A percentile compares a stretch with the other conserved stretches of the same genome.
These are phyloP conservation scores for Alternaria novae-zelandiae DNA, from an alignment of 2,329 filamentous ascomycete species.

Conservation along the genomic window DNA sequence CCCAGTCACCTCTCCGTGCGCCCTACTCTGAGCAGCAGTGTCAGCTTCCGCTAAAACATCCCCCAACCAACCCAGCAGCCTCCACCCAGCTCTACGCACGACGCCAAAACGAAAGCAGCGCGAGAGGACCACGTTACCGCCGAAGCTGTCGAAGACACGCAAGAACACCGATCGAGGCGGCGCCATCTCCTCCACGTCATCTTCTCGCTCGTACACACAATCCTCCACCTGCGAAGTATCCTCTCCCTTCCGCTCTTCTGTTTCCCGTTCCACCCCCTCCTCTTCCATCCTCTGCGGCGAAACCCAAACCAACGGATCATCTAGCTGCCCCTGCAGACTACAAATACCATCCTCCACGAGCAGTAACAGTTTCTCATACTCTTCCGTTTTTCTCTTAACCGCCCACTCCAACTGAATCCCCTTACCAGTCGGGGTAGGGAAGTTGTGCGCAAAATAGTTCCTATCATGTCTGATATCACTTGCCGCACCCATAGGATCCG, in stretches of 20 bases:
- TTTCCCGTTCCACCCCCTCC: not conserved
- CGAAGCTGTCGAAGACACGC: not conserved
- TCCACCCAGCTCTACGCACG: not conserved
- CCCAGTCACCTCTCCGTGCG: rapidly evolving
- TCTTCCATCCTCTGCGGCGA: rapidly evolving
- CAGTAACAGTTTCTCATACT: rapidly evolving
- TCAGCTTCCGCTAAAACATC: rapidly evolving
- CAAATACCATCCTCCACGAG: not conserved
- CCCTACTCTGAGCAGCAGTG: not conserved
- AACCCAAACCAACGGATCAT: not conserved
- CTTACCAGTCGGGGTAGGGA: rapidly evolving
- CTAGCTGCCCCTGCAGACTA: not conserved
- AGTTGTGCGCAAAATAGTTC: not conserved
- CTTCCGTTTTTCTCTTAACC: rapidly evolving
- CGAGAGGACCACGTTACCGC: not conserved
- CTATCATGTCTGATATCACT: not conserved
- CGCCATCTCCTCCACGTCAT: rapidly evolving
- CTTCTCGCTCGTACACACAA: not conserved
- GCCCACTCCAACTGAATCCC: not conserved
- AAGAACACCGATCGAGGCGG: rapidly evolving
- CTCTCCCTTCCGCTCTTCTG: too few species aligned
- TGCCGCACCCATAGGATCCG: rapidly evolving
- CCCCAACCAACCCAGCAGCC: rapidly evolving
- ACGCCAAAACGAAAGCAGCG: not conserved
- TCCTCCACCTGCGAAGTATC: too few species aligned